Percentiles rank a stretch among this genome's conserved stretches.
phyloP scores from a whole-genome alignment of 257 asterid species.

The Cynanchum wilfordii region DNA sequence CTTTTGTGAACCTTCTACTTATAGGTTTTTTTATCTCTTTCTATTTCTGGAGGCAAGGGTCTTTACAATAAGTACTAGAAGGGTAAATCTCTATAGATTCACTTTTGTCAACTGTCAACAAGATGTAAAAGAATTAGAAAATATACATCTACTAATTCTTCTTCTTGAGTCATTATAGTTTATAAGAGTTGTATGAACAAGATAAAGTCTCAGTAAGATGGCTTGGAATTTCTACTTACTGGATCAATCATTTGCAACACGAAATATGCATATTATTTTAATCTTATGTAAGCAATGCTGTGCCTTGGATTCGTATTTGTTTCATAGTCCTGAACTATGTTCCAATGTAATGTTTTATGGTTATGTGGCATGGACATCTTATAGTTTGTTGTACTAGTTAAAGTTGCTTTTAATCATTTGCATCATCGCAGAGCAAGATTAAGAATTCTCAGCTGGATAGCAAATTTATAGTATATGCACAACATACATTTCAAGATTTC shows the following conservation, averaged over 20 bases:
- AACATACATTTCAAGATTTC: not conserved
- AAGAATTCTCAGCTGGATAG: not conserved
- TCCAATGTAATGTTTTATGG: not conserved
- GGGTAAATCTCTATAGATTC: not conserved
- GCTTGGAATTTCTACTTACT: not conserved
- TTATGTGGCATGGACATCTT: too few species aligned
- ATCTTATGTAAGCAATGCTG: not conserved
- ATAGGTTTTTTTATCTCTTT: too few species aligned
- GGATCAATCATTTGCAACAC: not conserved
- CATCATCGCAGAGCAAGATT: too few species aligned
- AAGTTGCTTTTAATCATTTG: too few species aligned
- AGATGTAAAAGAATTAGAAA: not conserved
- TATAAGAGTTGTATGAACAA: not conserved
- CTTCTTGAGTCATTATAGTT: not conserved
- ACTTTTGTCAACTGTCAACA: not conserved
- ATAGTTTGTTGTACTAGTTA: not conserved
- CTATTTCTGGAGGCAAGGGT: not conserved
- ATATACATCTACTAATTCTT: not conserved
- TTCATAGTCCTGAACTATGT: not conserved
- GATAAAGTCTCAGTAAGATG: not conserved
- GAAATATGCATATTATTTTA: not conserved
- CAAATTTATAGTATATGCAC: not conserved
- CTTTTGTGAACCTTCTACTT: not conserved
- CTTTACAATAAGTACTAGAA: not conserved
- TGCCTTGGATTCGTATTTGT: not conserved